phyloP scores from a whole-genome alignment of 164 flowering plant species.

The Annona cherimola region DNA sequence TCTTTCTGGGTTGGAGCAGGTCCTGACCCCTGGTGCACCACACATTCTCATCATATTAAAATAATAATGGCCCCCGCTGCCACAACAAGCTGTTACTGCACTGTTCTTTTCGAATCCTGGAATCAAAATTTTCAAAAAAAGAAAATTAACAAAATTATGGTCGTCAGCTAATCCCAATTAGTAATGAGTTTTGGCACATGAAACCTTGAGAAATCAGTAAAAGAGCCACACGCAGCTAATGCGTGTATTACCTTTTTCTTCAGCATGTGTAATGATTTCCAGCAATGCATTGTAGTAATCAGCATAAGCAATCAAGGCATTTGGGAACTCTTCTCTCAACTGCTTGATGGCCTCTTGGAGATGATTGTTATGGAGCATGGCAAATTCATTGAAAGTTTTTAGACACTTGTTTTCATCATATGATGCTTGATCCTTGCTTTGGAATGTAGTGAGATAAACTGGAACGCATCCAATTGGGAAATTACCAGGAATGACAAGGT shows the following conservation, averaged over 20 bases:
- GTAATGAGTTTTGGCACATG: background rate
- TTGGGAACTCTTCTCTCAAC: conserved; percentile 1
- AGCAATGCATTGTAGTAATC: conserved; percentile 2
- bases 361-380: background rate
- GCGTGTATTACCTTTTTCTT: background rate
- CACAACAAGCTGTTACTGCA: conserved; percentile 12
- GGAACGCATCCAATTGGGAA: conserved; percentile 10
- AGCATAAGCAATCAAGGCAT: background rate
- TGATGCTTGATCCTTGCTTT: background rate
- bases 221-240: no score
- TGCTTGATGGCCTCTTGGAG: background rate
- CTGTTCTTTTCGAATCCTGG: conserved; percentile 7
- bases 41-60: conserved; percentile 2
- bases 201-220: background rate
- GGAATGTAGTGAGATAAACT: conserved; percentile 2
- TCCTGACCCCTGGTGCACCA: conserved; percentile 4
- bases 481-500: conserved; percentile 5
- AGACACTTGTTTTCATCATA: conserved; percentile 8
- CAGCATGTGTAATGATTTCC: background rate
- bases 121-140: background rate
- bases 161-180: background rate
- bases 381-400: conserved; percentile 4
- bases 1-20: conserved; percentile 14
- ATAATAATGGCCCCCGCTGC: conserved; percentile 6
- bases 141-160: background rate